These are phyloP conservation scores for Starmera quercuum DNA, from an alignment of 805 yeast genomes.

Conservation along the genomic window DNA sequence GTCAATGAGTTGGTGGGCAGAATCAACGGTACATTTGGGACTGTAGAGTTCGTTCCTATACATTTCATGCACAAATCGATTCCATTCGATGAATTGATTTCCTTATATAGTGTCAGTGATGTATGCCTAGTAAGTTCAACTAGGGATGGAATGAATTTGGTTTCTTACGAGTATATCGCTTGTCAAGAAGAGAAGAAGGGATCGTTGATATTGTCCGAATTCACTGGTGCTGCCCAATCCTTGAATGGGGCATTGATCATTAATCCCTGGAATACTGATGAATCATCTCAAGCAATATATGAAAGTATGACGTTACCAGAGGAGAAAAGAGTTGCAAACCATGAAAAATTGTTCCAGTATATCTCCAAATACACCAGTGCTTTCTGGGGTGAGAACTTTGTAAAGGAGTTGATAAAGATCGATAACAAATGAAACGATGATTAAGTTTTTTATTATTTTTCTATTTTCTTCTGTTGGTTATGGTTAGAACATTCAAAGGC, in stretches of 20 bases:
- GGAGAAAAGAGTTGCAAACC: conserved; percentile 73
- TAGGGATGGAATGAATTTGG: conserved; percentile 98
- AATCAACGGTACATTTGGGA: conserved; percentile 92
- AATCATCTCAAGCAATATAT: conserved; percentile 74
- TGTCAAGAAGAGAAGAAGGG: conserved; percentile 88
- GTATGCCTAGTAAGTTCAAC: conserved; percentile 91
- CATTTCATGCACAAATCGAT: conserved; percentile 93
- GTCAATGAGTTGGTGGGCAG: conserved; percentile 96
- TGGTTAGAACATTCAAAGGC: background rate
- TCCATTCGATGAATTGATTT: conserved; percentile 84
- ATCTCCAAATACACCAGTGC: conserved; percentile 91
- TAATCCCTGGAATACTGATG: conserved; percentile 98
- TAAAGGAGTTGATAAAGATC: conserved; percentile 63
- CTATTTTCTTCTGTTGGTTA: background rate
- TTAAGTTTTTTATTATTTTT: background rate
- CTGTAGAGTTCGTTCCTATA: conserved; percentile 95
- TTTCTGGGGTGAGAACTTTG: conserved; percentile 96
- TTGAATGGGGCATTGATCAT: conserved; percentile 89
- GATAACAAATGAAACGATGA: conserved; percentile 9
- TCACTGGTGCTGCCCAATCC: conserved; percentile 99
- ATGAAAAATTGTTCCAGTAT: conserved; percentile 76
- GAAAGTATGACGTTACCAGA: conserved; percentile 81
- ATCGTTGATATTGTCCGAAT: conserved; percentile 80
- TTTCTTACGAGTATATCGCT: conserved; percentile 92
- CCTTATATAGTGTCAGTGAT: conserved; percentile 79